Evolutionary conservation across 805 yeast species (phyloP), one percentile per base, ranked within the genome.

Genomic region (Kodamaea hsintzibuensis): DNA sequence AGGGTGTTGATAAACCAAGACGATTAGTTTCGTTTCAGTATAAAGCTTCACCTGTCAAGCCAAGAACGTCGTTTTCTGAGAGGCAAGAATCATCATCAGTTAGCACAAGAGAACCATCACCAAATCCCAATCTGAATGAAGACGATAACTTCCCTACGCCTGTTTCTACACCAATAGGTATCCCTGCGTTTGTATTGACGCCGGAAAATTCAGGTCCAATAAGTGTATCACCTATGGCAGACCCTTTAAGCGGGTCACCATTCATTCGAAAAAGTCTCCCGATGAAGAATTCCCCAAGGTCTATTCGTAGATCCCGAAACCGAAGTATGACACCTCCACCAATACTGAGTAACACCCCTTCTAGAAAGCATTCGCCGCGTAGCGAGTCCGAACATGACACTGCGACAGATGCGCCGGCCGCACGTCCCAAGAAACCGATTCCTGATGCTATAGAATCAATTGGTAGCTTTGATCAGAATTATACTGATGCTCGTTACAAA

Each of bases 361-460:
- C 44, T 40, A 25, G 44, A 12, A 19, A 17, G 18, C 44, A 40
- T 17, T 40, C 44, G 25, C 44, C 44, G 25, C 44, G 25, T 13
- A 40, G 44, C 3, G 44, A 40, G 8, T 10, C 19, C 5, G 44
- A 40, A 10, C 25, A 12, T 5, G 44, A 40, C 4, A 6, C 25
- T 17, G 44, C 17, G 42, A 16, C 18, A 14, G 25, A 8, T 14
- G 25, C 17, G 42, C 18, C n/a, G 19, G 25, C 9, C n/a, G 25
- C 19, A 40, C 17, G 19, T 10, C 44, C 44, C 8, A 44, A 25
- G 19, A 57, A 51, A 43, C 42, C 54, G 47, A 49, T 42, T 5
- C 50, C 39, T 13, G 52, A 51, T 9, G 57, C 63, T 1, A 33
- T 57, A 25, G 37, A 42, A 1, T 53, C 60, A 25, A 49, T 59